Evolutionary conservation across 75 land plant species (phyloP).

Genomic region (Picea glauca): DNA sequence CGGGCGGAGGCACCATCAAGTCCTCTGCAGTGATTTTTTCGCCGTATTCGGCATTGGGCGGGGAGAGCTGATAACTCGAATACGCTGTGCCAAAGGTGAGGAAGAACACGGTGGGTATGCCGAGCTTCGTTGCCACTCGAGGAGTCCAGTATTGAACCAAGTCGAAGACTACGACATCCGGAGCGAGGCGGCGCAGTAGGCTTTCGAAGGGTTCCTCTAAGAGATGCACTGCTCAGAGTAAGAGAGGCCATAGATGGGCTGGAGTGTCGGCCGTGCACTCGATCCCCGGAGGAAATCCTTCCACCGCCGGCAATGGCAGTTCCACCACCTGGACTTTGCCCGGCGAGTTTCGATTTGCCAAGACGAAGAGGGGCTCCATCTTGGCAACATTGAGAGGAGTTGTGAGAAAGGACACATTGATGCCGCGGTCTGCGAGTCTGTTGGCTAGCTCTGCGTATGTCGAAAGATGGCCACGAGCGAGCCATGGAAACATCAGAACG

Average conservation of each 20-base stretch:
- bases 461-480: slow-evolving; percentile 42
- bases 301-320: not conserved
- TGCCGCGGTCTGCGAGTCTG: slow-evolving; percentile 5
- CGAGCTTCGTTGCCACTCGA: not conserved
- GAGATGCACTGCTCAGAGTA: not conserved
- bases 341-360: not conserved
- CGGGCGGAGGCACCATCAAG: not conserved
- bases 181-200: not conserved
- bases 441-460: slow-evolving; percentile 45
- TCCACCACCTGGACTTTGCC: not conserved
- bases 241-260: not conserved
- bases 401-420: not conserved
- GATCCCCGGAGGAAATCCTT: not conserved
- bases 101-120: not conserved
- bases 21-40: not conserved
- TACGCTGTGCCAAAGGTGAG: not conserved
- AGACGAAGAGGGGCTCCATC: not conserved
- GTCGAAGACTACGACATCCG: not conserved
- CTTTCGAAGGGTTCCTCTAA: not conserved
- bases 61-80: not conserved
- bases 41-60: not conserved
- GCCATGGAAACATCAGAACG: slow-evolving; percentile 45
- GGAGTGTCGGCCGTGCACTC: not conserved
- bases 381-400: too few species aligned
- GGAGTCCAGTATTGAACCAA: not conserved